Base-by-base conservation (phyloP, 495 filamentous ascomycete species). In the Sabuloglossum arenarium region DNA sequence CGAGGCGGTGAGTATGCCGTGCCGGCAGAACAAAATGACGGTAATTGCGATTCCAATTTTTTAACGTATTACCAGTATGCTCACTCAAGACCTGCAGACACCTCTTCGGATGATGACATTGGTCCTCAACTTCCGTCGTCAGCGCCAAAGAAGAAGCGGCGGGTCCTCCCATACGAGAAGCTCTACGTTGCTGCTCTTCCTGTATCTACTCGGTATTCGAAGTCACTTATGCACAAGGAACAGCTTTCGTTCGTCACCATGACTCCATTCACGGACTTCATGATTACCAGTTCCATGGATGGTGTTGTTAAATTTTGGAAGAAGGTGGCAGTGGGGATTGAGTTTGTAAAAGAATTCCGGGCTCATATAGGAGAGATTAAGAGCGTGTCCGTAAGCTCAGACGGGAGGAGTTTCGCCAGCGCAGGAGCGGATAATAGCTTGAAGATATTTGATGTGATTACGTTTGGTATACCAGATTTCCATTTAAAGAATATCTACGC, bases 241-340 rank as follows among this genome's bases (percentile, higher is more conserved):
- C 87, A 94, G 69, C 69, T 97, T 51, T 76, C 81, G 39, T 96
- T 86, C 61, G 75, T 85, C 58, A 89, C 83, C 5, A 77, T 96
- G 57, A 91, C 93, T 0, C 91, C 88, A 0, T 71, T 77, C 43
- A 94, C 91, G 55, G 91, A 95, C 58, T 97, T 99, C 64, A 69
- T 97, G 27, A 90, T 99, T 53, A 97, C 91, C 1, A 86, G 81
- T 60, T 96, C 89, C 1, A 69, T 86, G 19, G 90, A 99, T 66
- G 93, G 93, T 1, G 81, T 88, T 0, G 90, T 97, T 53, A 97
- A 97, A 67, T 99, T 97, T 69, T 99, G 91, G 91, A 97, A 99
- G 74, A 99, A 99, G 70, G 77, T 85, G 59, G 79, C 79, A 4
- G 82, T 84, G 9, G 86, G 86, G 0, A 85, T 96, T 31, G 91